Evolutionary conservation across 108 stramenopile species (phyloP), one percentile per base, ranked within the genome.

Genomic region (Cafeteria roenbergensis): DNA sequence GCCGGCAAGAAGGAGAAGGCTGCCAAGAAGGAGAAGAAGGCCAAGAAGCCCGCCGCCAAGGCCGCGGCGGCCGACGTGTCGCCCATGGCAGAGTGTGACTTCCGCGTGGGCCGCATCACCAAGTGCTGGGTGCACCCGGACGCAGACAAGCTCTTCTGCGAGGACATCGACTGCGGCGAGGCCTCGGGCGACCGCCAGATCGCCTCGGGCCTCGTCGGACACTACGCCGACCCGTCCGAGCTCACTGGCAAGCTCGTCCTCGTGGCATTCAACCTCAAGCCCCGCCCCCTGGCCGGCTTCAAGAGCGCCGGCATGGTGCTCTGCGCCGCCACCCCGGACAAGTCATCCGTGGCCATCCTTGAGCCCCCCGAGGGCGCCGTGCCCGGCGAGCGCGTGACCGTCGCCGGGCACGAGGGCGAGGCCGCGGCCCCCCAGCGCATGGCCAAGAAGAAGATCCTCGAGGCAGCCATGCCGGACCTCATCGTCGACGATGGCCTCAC

Each of bases 251-350:
- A 85, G 55, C 68, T 88, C 54, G 79, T 97, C 42, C 72, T 95
- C 63, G 95, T 99, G 22, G 87, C 96, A 51, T 76, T 86, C 65
- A 99, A 99, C 73, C 76, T 99, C 65, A 95, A 93, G 80, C 77
- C 95, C n/a, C 93, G 93, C 74, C 91, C 88, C 65, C 74, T 97
- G 21, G 92, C 89, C 9, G 90, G 88, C 30, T 99, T 96, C 80
- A 86, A 85, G 70, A 85, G 83, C n/a, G 81, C 90, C 67, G 95
- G 98, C 24, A 99, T 99, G 98, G 98, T 99, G 33, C 75, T 99
- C 33, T 94, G 93, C 70, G 95, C 94, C 1, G 82, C 82, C 21
- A 75, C 72, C 53, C 67, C 63, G 21, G 82, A 78, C 25, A 85
- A 86, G 62, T 78, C 84, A 21, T 82, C 67, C 62, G 90, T 96